Base-by-base conservation (phyloP, 2,329 filamentous ascomycete genomes). In the Ascochyta viciae-villosae region DNA sequence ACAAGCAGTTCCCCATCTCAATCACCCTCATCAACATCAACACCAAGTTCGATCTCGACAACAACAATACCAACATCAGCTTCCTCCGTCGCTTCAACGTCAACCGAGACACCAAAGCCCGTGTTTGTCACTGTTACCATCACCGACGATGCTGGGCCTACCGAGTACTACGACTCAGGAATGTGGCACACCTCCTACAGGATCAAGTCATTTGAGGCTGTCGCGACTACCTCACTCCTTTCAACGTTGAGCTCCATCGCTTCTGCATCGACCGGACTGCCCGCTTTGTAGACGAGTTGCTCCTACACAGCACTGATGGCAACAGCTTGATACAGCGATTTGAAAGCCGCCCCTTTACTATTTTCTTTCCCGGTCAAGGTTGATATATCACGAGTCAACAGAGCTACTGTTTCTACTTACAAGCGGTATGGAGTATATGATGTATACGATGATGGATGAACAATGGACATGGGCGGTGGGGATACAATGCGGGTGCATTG, bases 111-210 rank as follows among this genome's bases (percentile, higher is more conserved):
- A 6, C 61, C 63, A 7, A 63, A 63, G 56, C 63, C 71, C 2
- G 67, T 67, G 27, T 58, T 74, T 33, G 58, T 73, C 8, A 73
- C 70, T 13, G 61, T 75, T 33, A 71, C 70, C 2, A 58, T 72
- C 13, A 68, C 72, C 2, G 57, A 64, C 23, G 54, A 62, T 9
- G 57, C 61, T 7, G 64, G 53, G 8, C 65, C 74, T 8, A 75
- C 72, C 2, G 62, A 72, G 31, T 80, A 76, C 66, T 80, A 80
- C 53, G 78, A 80, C 53, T 64, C 78, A 47, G 78, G 78, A n/a
- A 61, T 77, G 64, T 80, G 78, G 77, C 77, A 80, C 56, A 80
- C 78, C 6, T 67, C 57, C 22, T 80, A 80, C 58, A 63, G 66
- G 0, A 59, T 77, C 56, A 76, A 77, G 58, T 72, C 67, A 8